phyloP scores from a whole-genome alignment of 441 rosid genomes.

The Manihot esculenta region DNA sequence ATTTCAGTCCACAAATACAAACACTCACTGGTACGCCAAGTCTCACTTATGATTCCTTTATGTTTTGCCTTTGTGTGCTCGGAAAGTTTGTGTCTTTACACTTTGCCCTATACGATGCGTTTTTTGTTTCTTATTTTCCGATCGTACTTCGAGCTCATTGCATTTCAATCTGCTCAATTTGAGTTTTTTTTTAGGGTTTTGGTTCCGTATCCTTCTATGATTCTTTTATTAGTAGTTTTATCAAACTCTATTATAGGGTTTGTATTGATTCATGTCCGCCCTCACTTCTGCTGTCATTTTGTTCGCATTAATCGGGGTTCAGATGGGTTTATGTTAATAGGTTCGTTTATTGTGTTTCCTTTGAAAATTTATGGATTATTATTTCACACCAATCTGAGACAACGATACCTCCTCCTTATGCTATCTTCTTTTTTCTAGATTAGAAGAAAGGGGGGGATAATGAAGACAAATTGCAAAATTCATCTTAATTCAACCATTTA shows the following conservation, averaged over 20 bases:
- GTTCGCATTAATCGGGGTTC: neutral
- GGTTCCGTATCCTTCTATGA: neutral
- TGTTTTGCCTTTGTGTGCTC: slow-evolving; percentile 6
- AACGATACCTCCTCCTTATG: no score
- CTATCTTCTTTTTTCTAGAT: no score
- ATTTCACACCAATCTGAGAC: neutral
- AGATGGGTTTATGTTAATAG: neutral
- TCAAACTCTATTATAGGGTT: neutral
- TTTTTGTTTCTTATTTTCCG: neutral
- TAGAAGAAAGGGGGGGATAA: neutral
- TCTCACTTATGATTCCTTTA: neutral
- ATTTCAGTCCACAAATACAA: slow-evolving; percentile 7
- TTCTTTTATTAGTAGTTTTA: neutral
- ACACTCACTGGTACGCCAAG: slow-evolving; percentile 3
- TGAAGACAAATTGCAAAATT: neutral
- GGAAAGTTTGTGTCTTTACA: slow-evolving; percentile 10
- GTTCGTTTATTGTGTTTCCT: neutral
- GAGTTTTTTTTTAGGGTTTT: slow-evolving; percentile 1
- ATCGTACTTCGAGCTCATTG: neutral
- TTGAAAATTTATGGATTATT: neutral
- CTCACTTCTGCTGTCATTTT: neutral
- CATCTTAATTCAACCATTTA: slow-evolving; percentile 6
- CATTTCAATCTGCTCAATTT: slow-evolving; percentile 7
- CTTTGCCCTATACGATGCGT: slow-evolving; percentile 10
- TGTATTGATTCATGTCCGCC: neutral